These are phyloP conservation scores for Globisporangium iwayamae DNA, from an alignment of 352 stramenopile genomes.

Conservation along the genomic window DNA sequence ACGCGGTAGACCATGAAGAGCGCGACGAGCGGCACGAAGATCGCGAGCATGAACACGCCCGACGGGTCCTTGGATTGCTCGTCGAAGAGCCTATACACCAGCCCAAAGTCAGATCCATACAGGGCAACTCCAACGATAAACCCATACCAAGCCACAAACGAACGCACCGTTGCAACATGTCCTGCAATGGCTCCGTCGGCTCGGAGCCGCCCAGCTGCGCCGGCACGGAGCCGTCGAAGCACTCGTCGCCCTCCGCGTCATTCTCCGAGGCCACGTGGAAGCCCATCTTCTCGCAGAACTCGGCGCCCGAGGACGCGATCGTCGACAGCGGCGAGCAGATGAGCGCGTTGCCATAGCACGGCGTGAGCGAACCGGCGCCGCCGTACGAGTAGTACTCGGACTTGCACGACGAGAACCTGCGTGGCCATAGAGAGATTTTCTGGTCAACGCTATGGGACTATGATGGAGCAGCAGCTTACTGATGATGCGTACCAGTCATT, in stretches of 20 bases:
- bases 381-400: slow-evolving; percentile 72
- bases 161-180: slow-evolving; percentile 32
- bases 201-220: slow-evolving; percentile 44
- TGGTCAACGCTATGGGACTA: not conserved
- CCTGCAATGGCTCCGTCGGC: slow-evolving; percentile 58
- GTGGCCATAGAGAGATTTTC: not conserved
- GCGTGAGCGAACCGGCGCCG: slow-evolving; percentile 50
- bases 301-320: slow-evolving; percentile 48
- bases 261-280: slow-evolving; percentile 65
- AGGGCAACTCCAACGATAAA: not conserved
- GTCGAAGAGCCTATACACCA: slow-evolving; percentile 41
- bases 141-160: not conserved
- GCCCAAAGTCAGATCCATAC: not conserved
- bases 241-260: slow-evolving; percentile 70
- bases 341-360: slow-evolving; percentile 81
- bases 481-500: slow-evolving; percentile 50
- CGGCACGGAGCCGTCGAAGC: slow-evolving; percentile 81
- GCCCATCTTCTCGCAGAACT: slow-evolving; percentile 79
- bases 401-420: slow-evolving; percentile 54
- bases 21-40: slow-evolving; percentile 56
- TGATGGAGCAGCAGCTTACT: not conserved
- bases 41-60: slow-evolving; percentile 51
- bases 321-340: slow-evolving; percentile 68
- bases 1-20: slow-evolving; percentile 49
- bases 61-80: slow-evolving; percentile 72